Evolutionary conservation across 2,329 filamentous ascomycete species (phyloP).

Genomic region (Sporothrix brasiliensis): DNA sequence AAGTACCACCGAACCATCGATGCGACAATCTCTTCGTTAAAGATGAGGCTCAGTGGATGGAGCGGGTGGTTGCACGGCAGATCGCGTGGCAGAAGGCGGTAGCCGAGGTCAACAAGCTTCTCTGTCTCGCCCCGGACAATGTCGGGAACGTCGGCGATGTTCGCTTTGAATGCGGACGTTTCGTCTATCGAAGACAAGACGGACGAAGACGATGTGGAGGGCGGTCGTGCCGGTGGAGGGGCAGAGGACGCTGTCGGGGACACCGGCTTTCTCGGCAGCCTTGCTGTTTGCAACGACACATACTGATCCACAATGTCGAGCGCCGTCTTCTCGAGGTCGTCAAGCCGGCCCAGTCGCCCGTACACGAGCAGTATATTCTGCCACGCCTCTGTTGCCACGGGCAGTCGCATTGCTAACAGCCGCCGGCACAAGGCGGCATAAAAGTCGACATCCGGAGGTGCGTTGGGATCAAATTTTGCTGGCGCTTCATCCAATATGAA

Average conservation of each 20-base stretch:
- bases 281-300: constrained; percentile 34
- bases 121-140: constrained; percentile 38
- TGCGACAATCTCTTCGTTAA: constrained; percentile 40
- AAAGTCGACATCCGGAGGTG: constrained; percentile 39
- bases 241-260: not conserved
- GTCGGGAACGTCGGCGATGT: constrained; percentile 49
- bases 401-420: constrained; percentile 47
- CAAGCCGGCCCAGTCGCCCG: constrained; percentile 49
- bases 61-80: constrained; percentile 47
- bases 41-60: constrained; percentile 55
- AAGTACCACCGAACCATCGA: constrained; percentile 48
- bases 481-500: constrained; percentile 42
- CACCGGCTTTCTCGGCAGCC: not conserved
- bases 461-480: constrained; percentile 36
- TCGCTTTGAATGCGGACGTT: constrained; percentile 49
- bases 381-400: constrained; percentile 50
- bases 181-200: constrained; percentile 35
- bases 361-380: constrained; percentile 50
- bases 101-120: constrained; percentile 38
- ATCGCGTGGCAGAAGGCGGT: constrained; percentile 48
- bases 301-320: constrained; percentile 50
- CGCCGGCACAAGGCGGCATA: constrained; percentile 44
- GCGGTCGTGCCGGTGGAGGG: too few relatives aligned
- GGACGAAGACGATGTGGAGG: not conserved
- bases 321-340: constrained; percentile 51